Evolutionary conservation across 805 yeast genomes (phyloP), one percentile per base, ranked within the genome.

Genomic region (Zygosaccharomyces lentus): DNA sequence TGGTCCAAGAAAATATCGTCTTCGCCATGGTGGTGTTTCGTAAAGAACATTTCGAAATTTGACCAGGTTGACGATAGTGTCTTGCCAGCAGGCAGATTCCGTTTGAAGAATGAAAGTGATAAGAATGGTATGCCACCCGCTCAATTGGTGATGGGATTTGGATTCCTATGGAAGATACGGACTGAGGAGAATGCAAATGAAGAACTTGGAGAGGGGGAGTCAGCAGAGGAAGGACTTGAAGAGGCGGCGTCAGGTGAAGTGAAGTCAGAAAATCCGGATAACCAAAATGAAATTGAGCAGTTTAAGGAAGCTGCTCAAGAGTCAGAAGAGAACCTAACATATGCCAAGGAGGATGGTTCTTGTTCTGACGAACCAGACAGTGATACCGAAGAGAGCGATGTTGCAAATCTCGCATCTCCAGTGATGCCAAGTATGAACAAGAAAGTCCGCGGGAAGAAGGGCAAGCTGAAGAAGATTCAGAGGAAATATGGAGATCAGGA

Each of bases 121-220:
- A 82, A 80, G 57, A 75, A 73, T 15, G 76, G 70, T 52, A 68
- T 90, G 53, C 87, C 90, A 0, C 87, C 96, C 3, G 75, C 83
- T n/a, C 95, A 83, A 54, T 64, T 90, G 57, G 88, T 82, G 1
- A 84, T 93, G 93, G 99, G 99, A 0, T 73, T 90, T 55, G 96
- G 86, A 0, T 74, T 93, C 43, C 58, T 87, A 47, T 87, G 95
- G 85, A 68, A 82, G 47, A 71, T 80, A 1, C 84, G 84, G 48
- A 80, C 76, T 41, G 59, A 55, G 12, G 52, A 53, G 44, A 46
- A 50, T 21, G 39, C 41, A 27, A 51, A 46, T 24, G 37, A 41
- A 15, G 46, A 44, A 2, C 43, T 37, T 12, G 49, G 41, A 12
- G 44, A 50, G 9, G 45, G 42, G 13, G 38, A 25, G 16, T 52